phyloP scores from a whole-genome alignment of 2,329 filamentous ascomycete genomes.

The Diaporthe ampelina region DNA sequence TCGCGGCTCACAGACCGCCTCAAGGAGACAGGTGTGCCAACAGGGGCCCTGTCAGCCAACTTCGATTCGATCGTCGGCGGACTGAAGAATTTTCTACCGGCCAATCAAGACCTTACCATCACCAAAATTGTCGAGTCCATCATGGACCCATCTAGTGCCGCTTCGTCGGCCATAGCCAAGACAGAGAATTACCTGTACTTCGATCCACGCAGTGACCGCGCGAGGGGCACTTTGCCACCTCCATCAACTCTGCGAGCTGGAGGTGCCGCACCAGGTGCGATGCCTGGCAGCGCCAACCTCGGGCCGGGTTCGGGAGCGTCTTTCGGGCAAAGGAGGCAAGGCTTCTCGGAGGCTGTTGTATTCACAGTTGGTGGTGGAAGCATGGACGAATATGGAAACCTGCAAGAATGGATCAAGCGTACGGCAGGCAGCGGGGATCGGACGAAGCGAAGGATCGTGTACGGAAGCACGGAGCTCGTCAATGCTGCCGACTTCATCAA shows the following conservation, averaged over 20 bases:
- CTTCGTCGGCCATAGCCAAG: constrained; percentile 92
- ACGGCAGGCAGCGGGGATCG: constrained; percentile 72
- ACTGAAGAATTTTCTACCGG: constrained; percentile 98
- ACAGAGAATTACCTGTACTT: constrained; percentile 98
- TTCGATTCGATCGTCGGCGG: constrained; percentile 95
- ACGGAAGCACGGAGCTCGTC: constrained; percentile 90
- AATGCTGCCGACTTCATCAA: constrained; percentile 77
- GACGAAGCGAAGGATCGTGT: constrained; percentile 85
- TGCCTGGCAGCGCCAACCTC: constrained; percentile 62
- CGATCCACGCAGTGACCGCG: constrained; percentile 93
- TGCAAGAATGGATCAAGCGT: constrained; percentile 94
- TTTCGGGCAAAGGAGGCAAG: constrained; percentile 91
- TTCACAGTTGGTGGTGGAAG: constrained; percentile 96
- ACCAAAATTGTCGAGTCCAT: constrained; percentile 98
- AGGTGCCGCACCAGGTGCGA: constrained; percentile 46
- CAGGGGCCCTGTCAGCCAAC: constrained; percentile 77
- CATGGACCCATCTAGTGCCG: constrained; percentile 94
- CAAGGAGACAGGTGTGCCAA: constrained; percentile 87
- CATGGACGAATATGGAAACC: constrained; percentile 98
- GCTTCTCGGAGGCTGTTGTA: constrained; percentile 91
- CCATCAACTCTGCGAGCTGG: constrained; percentile 72
- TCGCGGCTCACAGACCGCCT: constrained; percentile 93
- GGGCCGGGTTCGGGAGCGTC: constrained; percentile 79
- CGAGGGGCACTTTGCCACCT: constrained; percentile 90
- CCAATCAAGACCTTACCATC: constrained; percentile 93